Base-by-base conservation (phyloP, 176 grass and related monocot species). In the Zea mays region DNA sequence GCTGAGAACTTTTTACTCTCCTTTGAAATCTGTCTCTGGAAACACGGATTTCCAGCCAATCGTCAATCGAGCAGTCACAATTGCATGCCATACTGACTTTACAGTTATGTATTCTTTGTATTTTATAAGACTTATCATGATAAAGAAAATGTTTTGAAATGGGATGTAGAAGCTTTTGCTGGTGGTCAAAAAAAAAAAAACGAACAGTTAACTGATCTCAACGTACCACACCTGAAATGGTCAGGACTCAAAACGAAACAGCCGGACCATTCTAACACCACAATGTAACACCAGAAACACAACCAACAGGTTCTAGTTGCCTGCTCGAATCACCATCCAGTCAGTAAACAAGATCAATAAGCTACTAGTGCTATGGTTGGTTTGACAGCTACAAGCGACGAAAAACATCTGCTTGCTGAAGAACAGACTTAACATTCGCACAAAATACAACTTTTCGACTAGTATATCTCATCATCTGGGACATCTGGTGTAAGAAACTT, bases 381-480 rank as follows among this genome's bases (percentile, higher is more conserved):
- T 64, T 80, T 70, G 37, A 70, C 39, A 58, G 50, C 57, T 39
- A 70, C 79, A 76, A 0, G 17, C 8, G 36, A 66, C 41, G 16
- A 65, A 79, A 79, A 79, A 62, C 63, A 34, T 13, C 69, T 52
- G 35, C 0, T 44, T 67, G 52, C 52, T 14, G 14, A 56, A 56
- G 9, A 57, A 57, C 71, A 21, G 2, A 54, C 71, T 55, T 19
- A n/a, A 74, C 51, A 20, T 57, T 57, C 16, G 8, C 4, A 8
- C 5, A 51, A 38, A 55, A 74, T 27, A 68, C 52, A 73, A 11
- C 7, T 47, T 17, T 72, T 4, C 33, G n/a, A 11, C 82, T 94
- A 98, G 59, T 90, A 98, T 82, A 94, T 98, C 55, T 98, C 95
- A 50, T 94, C 91, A 78, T 94, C 89, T 27, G 91, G 89, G 73